Conservation (phyloP, 2,329 filamentous ascomycete species). For the Hypoxylon sp. region DNA sequence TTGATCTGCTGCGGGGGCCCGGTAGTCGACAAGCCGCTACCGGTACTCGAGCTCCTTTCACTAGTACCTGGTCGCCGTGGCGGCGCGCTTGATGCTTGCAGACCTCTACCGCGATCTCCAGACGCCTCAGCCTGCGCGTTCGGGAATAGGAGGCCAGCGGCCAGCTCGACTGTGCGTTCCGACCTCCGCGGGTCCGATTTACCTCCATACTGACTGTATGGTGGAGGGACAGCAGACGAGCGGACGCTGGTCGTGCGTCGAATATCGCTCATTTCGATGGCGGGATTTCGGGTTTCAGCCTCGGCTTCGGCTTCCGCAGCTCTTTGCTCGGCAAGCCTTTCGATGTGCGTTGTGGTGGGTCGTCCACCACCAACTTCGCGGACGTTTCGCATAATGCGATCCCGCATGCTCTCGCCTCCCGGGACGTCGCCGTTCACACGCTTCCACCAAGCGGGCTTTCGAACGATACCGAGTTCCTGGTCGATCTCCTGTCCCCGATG, state of each 20-base stretch:
- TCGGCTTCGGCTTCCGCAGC: slow-evolving; percentile 46
- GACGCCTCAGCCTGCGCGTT: slow-evolving; percentile 45
- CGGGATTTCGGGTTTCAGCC: slow-evolving; percentile 41
- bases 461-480: slow-evolving; percentile 66
- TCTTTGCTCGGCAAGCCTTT: slow-evolving; percentile 51
- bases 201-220: slow-evolving; percentile 50
- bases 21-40: slow-evolving; percentile 56
- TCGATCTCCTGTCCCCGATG: slow-evolving; percentile 64
- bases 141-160: slow-evolving; percentile 60
- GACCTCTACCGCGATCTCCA: slow-evolving; percentile 41
- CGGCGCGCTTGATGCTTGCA: slow-evolving; percentile 13
- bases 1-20: slow-evolving; percentile 62
- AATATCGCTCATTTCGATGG: slow-evolving; percentile 54
- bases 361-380: slow-evolving; percentile 61
- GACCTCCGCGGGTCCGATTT: slow-evolving; percentile 55
- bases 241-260: slow-evolving; percentile 45
- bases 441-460: slow-evolving; percentile 74
- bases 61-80: slow-evolving; percentile 44
- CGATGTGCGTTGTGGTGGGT: slow-evolving; percentile 53
- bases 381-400: slow-evolving; percentile 63
- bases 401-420: slow-evolving; percentile 57
- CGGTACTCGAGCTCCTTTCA: slow-evolving; percentile 56
- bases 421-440: slow-evolving; percentile 56
- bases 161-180: slow-evolving; percentile 55
- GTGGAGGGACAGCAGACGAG: slow-evolving; percentile 40